Conservation (phyloP, 805 yeast genomes). For the Nematodospora valgi region DNA sequence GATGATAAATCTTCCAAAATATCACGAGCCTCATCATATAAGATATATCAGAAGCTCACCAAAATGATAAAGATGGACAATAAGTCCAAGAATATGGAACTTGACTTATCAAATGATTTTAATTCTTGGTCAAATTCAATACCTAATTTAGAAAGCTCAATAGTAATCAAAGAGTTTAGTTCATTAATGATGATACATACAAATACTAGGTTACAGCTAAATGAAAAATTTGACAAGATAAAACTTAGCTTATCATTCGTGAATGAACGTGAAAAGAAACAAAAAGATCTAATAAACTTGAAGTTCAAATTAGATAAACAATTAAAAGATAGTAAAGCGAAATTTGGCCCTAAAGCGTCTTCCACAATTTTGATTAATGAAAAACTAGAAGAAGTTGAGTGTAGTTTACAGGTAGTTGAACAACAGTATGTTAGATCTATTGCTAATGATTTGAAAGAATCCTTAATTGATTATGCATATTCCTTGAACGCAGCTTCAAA, state of each 20-base stretch:
- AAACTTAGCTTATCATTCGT: constrained; percentile 44
- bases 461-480: constrained; percentile 42
- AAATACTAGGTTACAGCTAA: constrained; percentile 29
- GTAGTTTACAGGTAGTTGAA: constrained; percentile 50
- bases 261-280: constrained; percentile 48
- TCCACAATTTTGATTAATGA: constrained; percentile 44
- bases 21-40: constrained; percentile 9
- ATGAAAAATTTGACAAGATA: constrained; percentile 43
- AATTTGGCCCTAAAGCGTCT: constrained; percentile 42
- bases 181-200: constrained; percentile 36
- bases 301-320: constrained; percentile 36
- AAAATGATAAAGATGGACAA: constrained; percentile 35
- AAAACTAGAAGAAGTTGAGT: constrained; percentile 48
- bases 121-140: constrained; percentile 39
- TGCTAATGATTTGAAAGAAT: constrained; percentile 40
- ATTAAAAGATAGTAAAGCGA: constrained; percentile 42
- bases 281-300: constrained; percentile 33
- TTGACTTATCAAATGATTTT: constrained; percentile 38
- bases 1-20: neutral
- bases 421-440: constrained; percentile 49
- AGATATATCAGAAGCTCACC: constrained; percentile 10
- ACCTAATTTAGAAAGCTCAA: constrained; percentile 36
- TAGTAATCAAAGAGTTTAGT: constrained; percentile 38
- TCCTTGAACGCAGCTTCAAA: constrained; percentile 27
- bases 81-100: constrained; percentile 31